A percentile compares a stretch with the other conserved stretches of the same genome.
Conservation (phyloP, 129 eudicot species). For the Flaveria robusta region DNA sequence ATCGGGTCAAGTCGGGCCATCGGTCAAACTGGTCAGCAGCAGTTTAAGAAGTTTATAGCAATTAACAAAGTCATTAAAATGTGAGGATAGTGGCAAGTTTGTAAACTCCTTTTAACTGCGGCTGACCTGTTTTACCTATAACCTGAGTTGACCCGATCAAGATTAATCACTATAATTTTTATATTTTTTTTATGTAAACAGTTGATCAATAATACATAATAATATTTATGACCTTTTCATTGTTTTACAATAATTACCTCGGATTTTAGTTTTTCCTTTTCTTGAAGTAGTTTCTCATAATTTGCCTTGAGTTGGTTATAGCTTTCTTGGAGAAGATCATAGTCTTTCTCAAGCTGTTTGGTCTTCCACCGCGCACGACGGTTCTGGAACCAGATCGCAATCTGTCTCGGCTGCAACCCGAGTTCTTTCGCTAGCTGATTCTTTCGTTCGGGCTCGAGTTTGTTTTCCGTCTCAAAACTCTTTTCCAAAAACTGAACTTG, state of each 20-base stretch:
- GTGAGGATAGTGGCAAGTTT: no score
- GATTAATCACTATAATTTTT: no score
- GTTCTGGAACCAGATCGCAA: slow-evolving; percentile 94
- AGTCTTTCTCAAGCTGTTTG: slow-evolving; percentile 78
- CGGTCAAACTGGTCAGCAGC: no score
- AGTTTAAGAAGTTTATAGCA: no score
- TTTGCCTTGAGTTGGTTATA: slow-evolving; percentile 68
- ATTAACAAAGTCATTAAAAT: no score
- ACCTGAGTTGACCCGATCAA: no score
- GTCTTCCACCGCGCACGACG: slow-evolving; percentile 93
- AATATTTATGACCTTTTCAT: no score
- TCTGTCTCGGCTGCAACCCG: slow-evolving; percentile 90
- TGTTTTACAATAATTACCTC: slow-evolving; percentile 43
- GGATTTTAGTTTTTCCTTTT: slow-evolving; percentile 70
- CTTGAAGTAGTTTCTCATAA: slow-evolving; percentile 65
- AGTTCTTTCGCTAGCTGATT: slow-evolving; percentile 93
- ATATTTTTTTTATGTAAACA: not conserved
- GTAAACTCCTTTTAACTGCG: no score
- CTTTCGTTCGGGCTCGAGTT: slow-evolving; percentile 92
- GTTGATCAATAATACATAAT: no score
- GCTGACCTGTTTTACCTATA: no score
- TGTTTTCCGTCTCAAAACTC: slow-evolving; percentile 73
- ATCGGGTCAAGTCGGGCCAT: no score
- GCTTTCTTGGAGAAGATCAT: slow-evolving; percentile 62
- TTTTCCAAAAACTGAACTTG: slow-evolving; percentile 85